Conservation (phyloP, 768 basidiomycete genomes). For the Coprinopsis sp. region DNA sequence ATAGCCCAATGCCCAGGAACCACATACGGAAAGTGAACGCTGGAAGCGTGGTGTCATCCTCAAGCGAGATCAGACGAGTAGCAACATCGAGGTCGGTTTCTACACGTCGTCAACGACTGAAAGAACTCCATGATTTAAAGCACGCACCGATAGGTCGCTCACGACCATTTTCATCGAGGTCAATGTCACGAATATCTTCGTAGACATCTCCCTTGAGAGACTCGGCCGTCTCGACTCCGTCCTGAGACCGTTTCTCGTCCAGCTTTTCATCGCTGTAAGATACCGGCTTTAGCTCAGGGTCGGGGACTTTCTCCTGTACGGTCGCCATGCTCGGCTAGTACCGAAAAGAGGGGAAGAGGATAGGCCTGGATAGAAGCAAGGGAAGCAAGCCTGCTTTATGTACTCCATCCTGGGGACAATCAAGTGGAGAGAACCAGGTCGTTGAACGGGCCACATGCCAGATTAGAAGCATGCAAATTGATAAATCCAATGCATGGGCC, state of each 20-base stretch:
- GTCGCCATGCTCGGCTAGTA: too few relatives aligned
- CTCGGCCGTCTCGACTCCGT: constrained; percentile 13
- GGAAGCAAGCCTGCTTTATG: too few relatives aligned
- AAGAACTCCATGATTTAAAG: background rate
- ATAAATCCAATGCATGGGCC: too few relatives aligned
- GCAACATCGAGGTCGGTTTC: constrained; percentile 44
- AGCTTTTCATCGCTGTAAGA: constrained; percentile 25
- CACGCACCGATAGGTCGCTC: constrained; percentile 44
- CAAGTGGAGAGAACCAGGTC: too few relatives aligned
- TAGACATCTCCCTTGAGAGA: constrained; percentile 24
- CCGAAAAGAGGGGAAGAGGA: too few relatives aligned
- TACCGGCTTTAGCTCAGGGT: constrained; percentile 7
- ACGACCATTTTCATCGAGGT: constrained; percentile 43
- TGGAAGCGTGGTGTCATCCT: constrained; percentile 47
- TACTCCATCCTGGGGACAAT: too few relatives aligned
- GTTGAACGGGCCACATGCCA: too few relatives aligned
- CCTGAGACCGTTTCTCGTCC: constrained; percentile 13
- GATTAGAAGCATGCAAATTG: too few relatives aligned
- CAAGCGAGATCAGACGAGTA: constrained; percentile 46
- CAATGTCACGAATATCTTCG: constrained; percentile 31
- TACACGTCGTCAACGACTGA: constrained; percentile 9
- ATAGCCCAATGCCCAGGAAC: constrained; percentile 50
- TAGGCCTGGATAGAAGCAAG: too few relatives aligned
- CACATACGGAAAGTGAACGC: constrained; percentile 52
- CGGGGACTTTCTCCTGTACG: too few relatives aligned